These are phyloP conservation scores for Albifimbria verrucaria DNA, from an alignment of 2,329 filamentous ascomycete species.

Conservation along the genomic window DNA sequence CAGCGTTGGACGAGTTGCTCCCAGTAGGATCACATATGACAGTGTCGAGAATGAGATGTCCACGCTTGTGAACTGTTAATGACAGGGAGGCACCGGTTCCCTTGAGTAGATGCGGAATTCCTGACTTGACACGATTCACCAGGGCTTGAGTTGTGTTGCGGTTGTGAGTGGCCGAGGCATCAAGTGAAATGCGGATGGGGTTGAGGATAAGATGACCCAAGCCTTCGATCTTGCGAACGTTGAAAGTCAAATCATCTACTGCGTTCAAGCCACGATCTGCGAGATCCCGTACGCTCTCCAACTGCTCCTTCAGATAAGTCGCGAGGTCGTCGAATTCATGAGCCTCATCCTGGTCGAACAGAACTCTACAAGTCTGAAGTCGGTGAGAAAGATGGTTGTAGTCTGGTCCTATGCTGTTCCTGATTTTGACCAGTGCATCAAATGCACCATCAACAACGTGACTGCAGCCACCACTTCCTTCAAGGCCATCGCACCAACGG, in stretches of 20 bases:
- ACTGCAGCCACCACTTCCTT: conserved; percentile 33
- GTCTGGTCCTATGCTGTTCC: conserved; percentile 47
- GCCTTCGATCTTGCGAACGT: conserved; percentile 43
- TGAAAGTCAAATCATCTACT: conserved; percentile 47
- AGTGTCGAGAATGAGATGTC: conserved; percentile 50
- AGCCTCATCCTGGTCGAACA: conserved; percentile 41
- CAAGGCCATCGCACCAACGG: conserved; percentile 29
- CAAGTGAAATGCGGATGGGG: conserved; percentile 43
- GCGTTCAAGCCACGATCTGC: conserved; percentile 37
- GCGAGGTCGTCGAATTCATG: conserved; percentile 44
- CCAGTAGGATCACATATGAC: conserved; percentile 28
- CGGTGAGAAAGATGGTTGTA: conserved; percentile 41
- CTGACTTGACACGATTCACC: conserved; percentile 48
- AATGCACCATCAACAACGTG: conserved; percentile 42
- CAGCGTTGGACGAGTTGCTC: too few relatives aligned
- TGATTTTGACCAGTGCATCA: conserved; percentile 41
- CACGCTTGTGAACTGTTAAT: conserved; percentile 48
- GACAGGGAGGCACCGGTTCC: conserved; percentile 44
- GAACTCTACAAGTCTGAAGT: conserved; percentile 38
- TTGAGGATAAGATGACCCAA: conserved; percentile 43
- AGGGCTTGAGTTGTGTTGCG: conserved; percentile 45
- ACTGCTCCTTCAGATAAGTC: conserved; percentile 30
- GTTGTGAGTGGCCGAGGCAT: conserved; percentile 37
- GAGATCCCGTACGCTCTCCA: conserved; percentile 34
- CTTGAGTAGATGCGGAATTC: conserved; percentile 45